Evolutionary conservation across 2,329 filamentous ascomycete species (phyloP), one percentile per base, ranked within the genome.

Genomic region (Pseudogymnoascus sp.): DNA sequence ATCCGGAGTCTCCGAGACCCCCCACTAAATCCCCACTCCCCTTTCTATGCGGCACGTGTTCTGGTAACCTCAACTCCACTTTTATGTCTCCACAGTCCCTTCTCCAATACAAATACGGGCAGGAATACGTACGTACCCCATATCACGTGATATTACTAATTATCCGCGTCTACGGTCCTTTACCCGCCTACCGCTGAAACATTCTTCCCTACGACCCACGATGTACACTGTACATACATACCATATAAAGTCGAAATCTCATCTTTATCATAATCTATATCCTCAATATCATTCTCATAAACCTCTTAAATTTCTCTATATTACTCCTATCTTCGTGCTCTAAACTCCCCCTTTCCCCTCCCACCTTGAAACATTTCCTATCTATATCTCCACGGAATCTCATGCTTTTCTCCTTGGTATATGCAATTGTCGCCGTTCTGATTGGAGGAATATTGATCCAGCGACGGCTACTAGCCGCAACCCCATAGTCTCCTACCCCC

Each of bases 311-410:
- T 56, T 56, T 6, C 25, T 33, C 25, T 33, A 56, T 33, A 56
- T 56, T 56, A 2, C n/a, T 31, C 23, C 47, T 53, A 53, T 53
- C 47, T 53, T 53, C 8, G 1, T 18, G n/a, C 10, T 53, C n/a
- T 53, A 53, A 53, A 2, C 2, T 25, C 23, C 23, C 23, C 23
- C 14, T 53, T 31, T 18, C 47, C 25, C 47, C 4, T 31, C 47
- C 47, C 23, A 31, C 47, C 25, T 12, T 6, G 6, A 31, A 18
- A 5, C 25, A 31, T 53, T 31, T 31, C 44, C 47, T 31, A 53
- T 53, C 47, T 53, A 31, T 31, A 53, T 53, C 47, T 53, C 47
- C 47, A 31, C 47, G 47, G 44, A 53, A 31, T 53, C 47, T 53
- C 25, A 10, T 31, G 1, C 7, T 23, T 12, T 5, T n/a, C n/a